phyloP scores from a whole-genome alignment of 192 early-diverging fungal species.

The Coemansia guatemalensis region DNA sequence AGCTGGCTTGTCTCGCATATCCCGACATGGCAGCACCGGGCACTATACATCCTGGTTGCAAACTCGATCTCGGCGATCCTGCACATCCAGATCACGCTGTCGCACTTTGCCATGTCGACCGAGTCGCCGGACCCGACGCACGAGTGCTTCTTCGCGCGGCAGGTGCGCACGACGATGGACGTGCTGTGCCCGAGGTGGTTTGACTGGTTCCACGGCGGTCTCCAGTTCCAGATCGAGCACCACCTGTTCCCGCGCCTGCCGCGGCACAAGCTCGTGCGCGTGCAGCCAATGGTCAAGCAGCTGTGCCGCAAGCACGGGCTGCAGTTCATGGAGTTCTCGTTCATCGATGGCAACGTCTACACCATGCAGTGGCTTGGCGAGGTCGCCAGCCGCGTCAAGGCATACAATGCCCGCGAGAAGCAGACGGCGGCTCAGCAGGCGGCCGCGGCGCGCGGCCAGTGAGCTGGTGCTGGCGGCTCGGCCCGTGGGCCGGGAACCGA shows the following conservation, averaged over 20 bases:
- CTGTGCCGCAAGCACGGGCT: conserved; percentile 78
- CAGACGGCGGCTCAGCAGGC: conserved; percentile 15
- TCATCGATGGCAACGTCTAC: conserved; percentile 78
- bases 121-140: conserved; percentile 62
- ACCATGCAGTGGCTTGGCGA: conserved; percentile 70
- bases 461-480: too few species aligned
- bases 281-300: conserved; percentile 70
- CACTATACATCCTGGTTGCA: conserved; percentile 73
- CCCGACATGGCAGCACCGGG: conserved; percentile 62
- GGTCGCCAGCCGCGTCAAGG: conserved; percentile 62
- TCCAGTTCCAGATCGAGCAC: conserved; percentile 96
- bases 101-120: conserved; percentile 94
- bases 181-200: conserved; percentile 91
- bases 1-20: conserved; percentile 64
- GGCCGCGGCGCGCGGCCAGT: too few species aligned
- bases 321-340: conserved; percentile 76
- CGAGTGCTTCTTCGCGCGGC: conserved; percentile 84
- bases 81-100: conserved; percentile 95
- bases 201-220: conserved; percentile 97
- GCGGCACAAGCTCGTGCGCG: conserved; percentile 77
- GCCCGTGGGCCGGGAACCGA: too few species aligned
- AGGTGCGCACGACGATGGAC: conserved; percentile 93
- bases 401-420: conserved; percentile 41
- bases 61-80: conserved; percentile 82
- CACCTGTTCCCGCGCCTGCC: conserved; percentile 94